These are phyloP conservation scores for Oryza meyeriana DNA, from an alignment of 176 grass and related monocot genomes.

Conservation along the genomic window DNA sequence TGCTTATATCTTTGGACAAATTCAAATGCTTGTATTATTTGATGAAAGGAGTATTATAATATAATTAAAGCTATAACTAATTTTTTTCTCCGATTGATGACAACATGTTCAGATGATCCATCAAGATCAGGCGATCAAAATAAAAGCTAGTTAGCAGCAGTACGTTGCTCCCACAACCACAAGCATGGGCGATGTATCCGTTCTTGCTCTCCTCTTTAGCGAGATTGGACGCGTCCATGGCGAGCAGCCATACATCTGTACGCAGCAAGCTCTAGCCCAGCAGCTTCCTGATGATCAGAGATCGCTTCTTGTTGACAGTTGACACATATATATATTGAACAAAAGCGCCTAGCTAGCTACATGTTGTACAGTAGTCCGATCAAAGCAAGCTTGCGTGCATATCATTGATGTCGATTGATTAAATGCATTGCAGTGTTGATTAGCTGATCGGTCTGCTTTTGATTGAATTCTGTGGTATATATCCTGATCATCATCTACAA, in stretches of 20 bases:
- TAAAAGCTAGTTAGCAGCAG: neutral
- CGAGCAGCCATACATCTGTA: too few species aligned
- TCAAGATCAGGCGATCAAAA: neutral
- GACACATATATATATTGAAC: neutral
- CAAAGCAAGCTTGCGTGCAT: neutral
- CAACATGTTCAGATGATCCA: neutral
- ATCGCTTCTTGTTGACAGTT: neutral
- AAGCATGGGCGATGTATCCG: neutral
- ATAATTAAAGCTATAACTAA: neutral
- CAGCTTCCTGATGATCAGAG: neutral
- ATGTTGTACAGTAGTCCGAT: neutral
- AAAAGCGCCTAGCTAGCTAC: too few species aligned
- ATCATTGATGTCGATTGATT: neutral
- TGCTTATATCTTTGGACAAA: too few species aligned
- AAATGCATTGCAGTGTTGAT: neutral
- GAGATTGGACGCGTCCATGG: neutral
- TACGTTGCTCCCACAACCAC: neutral
- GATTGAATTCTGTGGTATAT: neutral
- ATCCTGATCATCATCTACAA: neutral
- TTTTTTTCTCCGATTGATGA: neutral
- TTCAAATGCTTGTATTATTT: too few species aligned
- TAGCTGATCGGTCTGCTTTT: neutral
- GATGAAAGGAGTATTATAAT: too few species aligned
- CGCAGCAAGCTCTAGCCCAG: neutral
- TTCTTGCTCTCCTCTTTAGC: neutral